Evolutionary conservation across 148 eudicot genomes (phyloP), one percentile per base, ranked within the genome.

Genomic region (Cornus florida): DNA sequence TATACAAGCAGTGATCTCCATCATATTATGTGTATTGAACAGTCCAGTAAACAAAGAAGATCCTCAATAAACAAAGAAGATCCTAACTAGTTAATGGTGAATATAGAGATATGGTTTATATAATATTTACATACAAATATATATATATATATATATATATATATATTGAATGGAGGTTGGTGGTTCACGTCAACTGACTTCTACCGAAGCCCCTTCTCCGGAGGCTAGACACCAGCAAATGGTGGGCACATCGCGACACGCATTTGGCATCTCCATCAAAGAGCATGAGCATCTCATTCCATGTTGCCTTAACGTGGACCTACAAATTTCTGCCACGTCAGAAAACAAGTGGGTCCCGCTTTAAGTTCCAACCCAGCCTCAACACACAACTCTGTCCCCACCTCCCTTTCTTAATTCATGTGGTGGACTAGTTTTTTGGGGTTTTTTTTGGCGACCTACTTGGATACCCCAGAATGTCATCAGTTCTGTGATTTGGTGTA

Each of bases 181-280:
- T 41, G 11, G 78, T 62, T n/a, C 78, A 62, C 77, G 69, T 75
- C 50, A n/a, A 75, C 69, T 9, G 41, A 74, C 24, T 70, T 39
- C 56, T 35, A 70, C 13, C 11, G 20, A 20, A 32, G 17, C 46
- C 33, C 77, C 39, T 60, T 60, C 48, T 24, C 17, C 23, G 46
- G 46, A 60, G 23, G 35, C 35, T 23, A 20, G 50, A 38, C 53
- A 64, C 28, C 10, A 19, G 20, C 8, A 32, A 0, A 41, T 66
- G 6, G 78, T 41, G 78, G 33, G 56, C 78, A 64, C 78, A 75
- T 39, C 70, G 38, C 70, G 71, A 75, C 71, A 66, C 13, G 0
- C 59, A 73, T 73, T 50, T 28, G 41, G 76, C 76, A 73, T 73
- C 72, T 57, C 64, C 20, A 4, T 16, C 20, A 14, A 14, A 13